Percentiles rank a stretch among this genome's conserved stretches.
Conservation (phyloP, 1,139 yeast species). For the Lodderomyces orthopsilosis region DNA sequence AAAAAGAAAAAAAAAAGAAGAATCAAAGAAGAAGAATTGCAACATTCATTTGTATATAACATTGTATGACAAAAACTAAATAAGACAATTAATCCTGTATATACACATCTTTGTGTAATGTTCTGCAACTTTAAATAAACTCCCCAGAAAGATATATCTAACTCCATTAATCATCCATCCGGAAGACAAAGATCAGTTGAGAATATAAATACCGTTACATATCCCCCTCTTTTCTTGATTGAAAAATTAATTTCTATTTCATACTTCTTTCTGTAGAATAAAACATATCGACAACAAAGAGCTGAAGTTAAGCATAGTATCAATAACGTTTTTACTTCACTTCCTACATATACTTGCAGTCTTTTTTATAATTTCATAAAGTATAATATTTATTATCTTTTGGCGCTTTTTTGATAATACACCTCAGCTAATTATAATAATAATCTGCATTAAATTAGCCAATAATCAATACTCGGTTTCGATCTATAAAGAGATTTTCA, state of each 20-base stretch:
- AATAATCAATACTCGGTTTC: too few relatives aligned
- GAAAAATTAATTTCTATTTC: background rate
- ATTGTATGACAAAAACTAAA: too few relatives aligned
- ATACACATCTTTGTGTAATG: background rate
- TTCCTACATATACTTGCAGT: background rate
- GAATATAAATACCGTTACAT: background rate
- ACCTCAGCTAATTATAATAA: background rate
- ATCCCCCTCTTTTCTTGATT: background rate
- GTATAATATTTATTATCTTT: background rate
- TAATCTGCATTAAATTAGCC: background rate
- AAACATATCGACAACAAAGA: background rate
- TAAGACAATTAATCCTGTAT: background rate
- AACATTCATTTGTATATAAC: too few relatives aligned
- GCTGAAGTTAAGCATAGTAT: too few relatives aligned
- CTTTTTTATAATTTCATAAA: background rate
- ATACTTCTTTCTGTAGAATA: background rate
- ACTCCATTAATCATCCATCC: background rate
- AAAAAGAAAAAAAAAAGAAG: background rate
- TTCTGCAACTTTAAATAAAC: background rate
- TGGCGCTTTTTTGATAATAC: too few relatives aligned
- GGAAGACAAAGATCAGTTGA: too few relatives aligned
- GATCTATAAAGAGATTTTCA: too few relatives aligned
- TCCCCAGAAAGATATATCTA: background rate
- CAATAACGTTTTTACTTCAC: background rate
- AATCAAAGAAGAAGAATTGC: background rate